Base-by-base conservation (phyloP, 805 yeast species). In the Ogataea kodamae region DNA sequence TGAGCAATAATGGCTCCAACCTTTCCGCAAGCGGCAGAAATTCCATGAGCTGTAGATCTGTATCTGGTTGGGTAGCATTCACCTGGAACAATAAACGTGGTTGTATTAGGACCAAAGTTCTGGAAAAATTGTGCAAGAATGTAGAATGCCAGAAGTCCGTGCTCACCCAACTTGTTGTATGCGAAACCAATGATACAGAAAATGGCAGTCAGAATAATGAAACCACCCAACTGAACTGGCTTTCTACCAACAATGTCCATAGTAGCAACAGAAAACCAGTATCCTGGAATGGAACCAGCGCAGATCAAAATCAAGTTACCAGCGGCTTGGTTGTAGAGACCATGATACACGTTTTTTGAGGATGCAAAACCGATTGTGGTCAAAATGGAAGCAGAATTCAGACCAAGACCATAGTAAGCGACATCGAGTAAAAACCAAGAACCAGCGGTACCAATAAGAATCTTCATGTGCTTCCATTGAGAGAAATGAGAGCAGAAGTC, bases 281-380 rank as follows among this genome's bases (percentile, higher is more conserved):
- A 87, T 57, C 96, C 96, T 52, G 96, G 96, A 63, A 87, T 76
- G 28, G 92, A 74, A 71, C 97, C 96, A 37, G 97, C 97, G 74
- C 95, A 85, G 45, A 87, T 77, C 60, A 87, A 73, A 65, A 87
- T 87, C 70, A 87, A 73, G 66, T 87, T 87, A 78, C 96, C 96
- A 39, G 88, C 95, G 59, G 90, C 84, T 42, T 81, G 61, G 62
- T 87, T 76, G 69, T 78, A 80, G 45, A 88, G 66, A 28, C 76
- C 70, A 37, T 68, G 57, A 70, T 87, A 87, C 37, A 85, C 76
- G 57, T 84, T 83, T 14, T 65, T 58, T 19, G 78, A 72, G 25
- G 81, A 73, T 31, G 95, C 88, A 61, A 72, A 87, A 55, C 95
- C 95, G 59, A 87, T 87, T 22, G 94, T 76, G 54, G 77, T 70